These are phyloP conservation scores for Vigna trinervia DNA, from an alignment of 306 rosid genomes.

Conservation along the genomic window DNA sequence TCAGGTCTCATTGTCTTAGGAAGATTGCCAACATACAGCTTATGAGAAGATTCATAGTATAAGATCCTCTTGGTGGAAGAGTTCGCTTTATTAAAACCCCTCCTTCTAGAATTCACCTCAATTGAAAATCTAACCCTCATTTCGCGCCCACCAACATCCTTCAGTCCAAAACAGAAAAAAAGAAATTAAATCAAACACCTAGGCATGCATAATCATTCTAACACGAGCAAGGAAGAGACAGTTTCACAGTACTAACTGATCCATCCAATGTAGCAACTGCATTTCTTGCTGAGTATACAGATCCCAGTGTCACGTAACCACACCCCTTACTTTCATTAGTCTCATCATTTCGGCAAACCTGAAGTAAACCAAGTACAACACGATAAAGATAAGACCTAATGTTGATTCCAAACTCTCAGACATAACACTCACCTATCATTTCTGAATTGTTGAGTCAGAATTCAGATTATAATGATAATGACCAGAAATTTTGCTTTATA, in stretches of 20 bases:
- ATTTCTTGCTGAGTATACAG: background rate
- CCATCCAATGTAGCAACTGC: background rate
- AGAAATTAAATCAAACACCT: background rate
- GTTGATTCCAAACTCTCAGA: background rate
- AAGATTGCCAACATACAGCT: slow-evolving; percentile 56
- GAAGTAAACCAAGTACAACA: background rate
- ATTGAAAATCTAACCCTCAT: background rate
- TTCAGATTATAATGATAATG: background rate
- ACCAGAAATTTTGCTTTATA: background rate
- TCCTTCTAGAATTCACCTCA: slow-evolving; percentile 40
- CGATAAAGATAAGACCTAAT: background rate
- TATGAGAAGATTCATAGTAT: slow-evolving; percentile 63
- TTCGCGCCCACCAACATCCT: slow-evolving; percentile 54
- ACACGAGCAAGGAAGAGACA: background rate
- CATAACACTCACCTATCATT: background rate
- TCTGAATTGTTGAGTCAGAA: background rate
- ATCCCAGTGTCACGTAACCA: background rate
- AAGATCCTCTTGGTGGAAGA: slow-evolving; percentile 51
- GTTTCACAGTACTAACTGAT: background rate
- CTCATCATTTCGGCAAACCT: background rate
- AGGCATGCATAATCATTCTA: slow-evolving; percentile 8
- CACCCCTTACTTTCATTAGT: background rate
- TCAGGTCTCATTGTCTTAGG: background rate
- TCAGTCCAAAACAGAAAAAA: slow-evolving; percentile 1
- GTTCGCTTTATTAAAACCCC: slow-evolving; percentile 31